phyloP scores from a whole-genome alignment of 768 basidiomycete genomes.

The Auriscalpium orientale region DNA sequence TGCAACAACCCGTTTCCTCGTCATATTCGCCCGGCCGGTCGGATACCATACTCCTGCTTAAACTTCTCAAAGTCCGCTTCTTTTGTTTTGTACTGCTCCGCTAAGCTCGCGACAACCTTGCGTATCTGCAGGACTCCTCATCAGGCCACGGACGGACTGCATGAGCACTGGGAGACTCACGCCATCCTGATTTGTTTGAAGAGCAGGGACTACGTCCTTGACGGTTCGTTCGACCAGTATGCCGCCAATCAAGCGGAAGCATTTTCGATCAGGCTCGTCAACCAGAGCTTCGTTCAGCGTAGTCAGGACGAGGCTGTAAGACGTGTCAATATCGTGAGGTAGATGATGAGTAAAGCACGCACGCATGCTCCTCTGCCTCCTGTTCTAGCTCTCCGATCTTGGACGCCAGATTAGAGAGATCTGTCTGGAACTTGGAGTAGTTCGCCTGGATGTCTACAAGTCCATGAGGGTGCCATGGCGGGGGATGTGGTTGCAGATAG shows the following conservation, averaged over 20 bases:
- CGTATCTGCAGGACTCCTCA: conserved; percentile 50
- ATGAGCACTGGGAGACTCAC: conserved; percentile 36
- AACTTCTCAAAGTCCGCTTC: conserved; percentile 78
- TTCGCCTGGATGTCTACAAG: conserved; percentile 78
- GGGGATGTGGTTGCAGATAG: conserved; percentile 16
- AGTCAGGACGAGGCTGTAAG: conserved; percentile 69
- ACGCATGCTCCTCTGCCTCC: conserved; percentile 95
- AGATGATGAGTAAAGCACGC: conserved; percentile 22
- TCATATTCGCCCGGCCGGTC: conserved; percentile 31
- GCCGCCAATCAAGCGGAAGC: conserved; percentile 94
- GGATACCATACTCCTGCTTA: conserved; percentile 71
- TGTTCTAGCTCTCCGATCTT: conserved; percentile 96
- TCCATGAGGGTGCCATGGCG: background rate
- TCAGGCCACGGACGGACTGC: conserved; percentile 8
- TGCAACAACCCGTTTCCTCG: too few relatives aligned
- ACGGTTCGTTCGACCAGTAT: conserved; percentile 95
- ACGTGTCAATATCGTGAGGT: background rate
- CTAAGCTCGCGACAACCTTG: conserved; percentile 67
- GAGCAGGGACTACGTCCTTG: conserved; percentile 83
- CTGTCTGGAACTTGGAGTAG: conserved; percentile 77
- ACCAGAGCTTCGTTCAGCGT: conserved; percentile 78
- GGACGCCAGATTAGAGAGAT: conserved; percentile 82
- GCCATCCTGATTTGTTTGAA: conserved; percentile 85
- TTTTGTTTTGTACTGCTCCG: conserved; percentile 84
- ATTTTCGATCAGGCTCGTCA: conserved; percentile 87